Conservation (phyloP, 495 filamentous ascomycete genomes). For the Penicillium arizonense region DNA sequence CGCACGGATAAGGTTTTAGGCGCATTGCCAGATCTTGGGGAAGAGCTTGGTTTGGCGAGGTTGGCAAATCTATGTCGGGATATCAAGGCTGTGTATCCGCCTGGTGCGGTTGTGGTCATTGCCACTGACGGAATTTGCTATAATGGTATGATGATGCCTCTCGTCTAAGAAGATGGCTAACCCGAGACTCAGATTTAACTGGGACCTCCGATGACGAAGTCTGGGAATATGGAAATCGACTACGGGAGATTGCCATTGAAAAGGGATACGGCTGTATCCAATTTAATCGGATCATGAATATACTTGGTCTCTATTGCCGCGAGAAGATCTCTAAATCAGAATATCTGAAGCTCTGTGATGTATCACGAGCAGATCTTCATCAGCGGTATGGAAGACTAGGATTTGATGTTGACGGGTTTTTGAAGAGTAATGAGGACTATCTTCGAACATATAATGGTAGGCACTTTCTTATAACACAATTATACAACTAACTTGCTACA, state of each 20-base stretch:
- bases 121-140: conserved; percentile 54
- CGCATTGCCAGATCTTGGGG: conserved; percentile 47
- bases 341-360: background rate
- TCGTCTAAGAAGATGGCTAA: background rate
- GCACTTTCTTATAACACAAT: background rate
- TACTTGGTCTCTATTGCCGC: background rate
- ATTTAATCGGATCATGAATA: conserved; percentile 8
- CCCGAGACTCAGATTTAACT: conserved; percentile 41
- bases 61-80: conserved; percentile 40
- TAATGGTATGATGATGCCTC: conserved; percentile 35
- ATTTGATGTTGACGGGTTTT: conserved; percentile 4
- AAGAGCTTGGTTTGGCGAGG: conserved; percentile 49
- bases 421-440: conserved; percentile 5
- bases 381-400: background rate
- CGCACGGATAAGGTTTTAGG: conserved; percentile 45
- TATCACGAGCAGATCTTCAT: conserved; percentile 5
- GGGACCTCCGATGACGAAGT: conserved; percentile 47
- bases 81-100: conserved; percentile 42
- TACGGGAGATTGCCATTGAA: conserved; percentile 36
- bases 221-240: conserved; percentile 50
- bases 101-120: conserved; percentile 47
- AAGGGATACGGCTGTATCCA: conserved; percentile 27
- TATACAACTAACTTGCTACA: background rate
- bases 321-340: background rate
- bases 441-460: conserved; percentile 7